Evolutionary conservation across 2,329 filamentous ascomycete genomes (phyloP).

Genomic region (Purpureocillium lavendulum): DNA sequence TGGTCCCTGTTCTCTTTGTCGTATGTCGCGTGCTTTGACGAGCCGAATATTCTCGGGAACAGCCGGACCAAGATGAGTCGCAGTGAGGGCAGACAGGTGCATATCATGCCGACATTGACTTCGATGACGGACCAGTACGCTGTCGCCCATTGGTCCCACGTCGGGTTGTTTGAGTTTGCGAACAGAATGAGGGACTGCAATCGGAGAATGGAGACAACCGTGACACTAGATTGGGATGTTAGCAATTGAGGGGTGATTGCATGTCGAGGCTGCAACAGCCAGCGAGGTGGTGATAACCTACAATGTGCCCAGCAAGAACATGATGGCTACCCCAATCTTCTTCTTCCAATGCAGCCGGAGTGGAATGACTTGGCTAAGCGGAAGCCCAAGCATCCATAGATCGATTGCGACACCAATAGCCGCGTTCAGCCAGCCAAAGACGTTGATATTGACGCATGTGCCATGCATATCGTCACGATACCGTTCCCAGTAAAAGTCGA

Average conservation of each 20-base stretch:
- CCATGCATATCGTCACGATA: too few species aligned
- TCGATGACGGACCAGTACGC: slow-evolving; percentile 6
- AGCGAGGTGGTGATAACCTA: neutral
- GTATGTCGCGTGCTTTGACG: too few species aligned
- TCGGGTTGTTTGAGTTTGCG: slow-evolving; percentile 4
- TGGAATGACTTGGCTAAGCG: slow-evolving; percentile 4
- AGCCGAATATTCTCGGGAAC: neutral
- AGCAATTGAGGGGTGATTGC: too few species aligned
- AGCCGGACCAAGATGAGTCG: slow-evolving; percentile 4
- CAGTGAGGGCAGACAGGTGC: slow-evolving; percentile 5
- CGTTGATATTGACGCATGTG: slow-evolving; percentile 4
- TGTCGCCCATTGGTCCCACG: slow-evolving; percentile 5
- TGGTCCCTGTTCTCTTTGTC: too few species aligned
- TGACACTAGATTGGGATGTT: slow-evolving; percentile 2
- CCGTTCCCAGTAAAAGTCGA: too few species aligned
- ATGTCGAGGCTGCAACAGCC: too few species aligned
- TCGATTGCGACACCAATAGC: slow-evolving; percentile 2
- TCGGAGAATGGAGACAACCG: slow-evolving; percentile 3
- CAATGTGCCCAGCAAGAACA: slow-evolving; percentile 7
- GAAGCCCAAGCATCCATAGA: slow-evolving; percentile 6
- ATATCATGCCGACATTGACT: slow-evolving; percentile 2
- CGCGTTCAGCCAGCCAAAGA: slow-evolving; percentile 4
- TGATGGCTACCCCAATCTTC: slow-evolving; percentile 5
- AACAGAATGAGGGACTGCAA: slow-evolving; percentile 5
- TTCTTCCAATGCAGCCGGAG: slow-evolving; percentile 4